Evolutionary conservation across 805 yeast genomes (phyloP).

Genomic region (Candida boidinii): DNA sequence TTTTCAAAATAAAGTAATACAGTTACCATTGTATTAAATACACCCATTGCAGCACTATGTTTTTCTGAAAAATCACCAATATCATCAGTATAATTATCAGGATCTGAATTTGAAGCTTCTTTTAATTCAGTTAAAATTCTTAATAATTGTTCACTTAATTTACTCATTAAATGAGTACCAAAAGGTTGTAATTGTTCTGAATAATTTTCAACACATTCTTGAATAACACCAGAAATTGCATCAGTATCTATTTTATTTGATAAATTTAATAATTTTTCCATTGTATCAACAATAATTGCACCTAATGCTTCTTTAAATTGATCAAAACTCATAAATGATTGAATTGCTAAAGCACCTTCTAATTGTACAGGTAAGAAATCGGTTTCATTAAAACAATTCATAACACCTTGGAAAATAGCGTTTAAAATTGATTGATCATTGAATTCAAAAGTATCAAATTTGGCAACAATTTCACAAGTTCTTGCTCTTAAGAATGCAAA

Average conservation of each 20-base stretch:
- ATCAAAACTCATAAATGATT: slow-evolving; percentile 59
- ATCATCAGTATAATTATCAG: slow-evolving; percentile 43
- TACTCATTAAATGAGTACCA: slow-evolving; percentile 55
- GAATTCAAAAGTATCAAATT: slow-evolving; percentile 56
- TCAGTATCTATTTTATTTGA: slow-evolving; percentile 84
- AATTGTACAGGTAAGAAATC: slow-evolving; percentile 66
- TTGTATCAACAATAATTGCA: slow-evolving; percentile 63
- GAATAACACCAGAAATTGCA: slow-evolving; percentile 83
- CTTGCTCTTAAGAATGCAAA: slow-evolving; percentile 69
- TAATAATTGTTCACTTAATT: slow-evolving; percentile 69
- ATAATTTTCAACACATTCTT: slow-evolving; percentile 86
- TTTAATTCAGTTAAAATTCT: slow-evolving; percentile 61
- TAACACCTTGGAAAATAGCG: slow-evolving; percentile 36
- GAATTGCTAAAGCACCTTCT: slow-evolving; percentile 80
- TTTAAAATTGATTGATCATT: slow-evolving; percentile 27
- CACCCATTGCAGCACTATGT: slow-evolving; percentile 78
- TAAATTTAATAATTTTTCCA: slow-evolving; percentile 68
- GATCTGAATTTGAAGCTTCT: slow-evolving; percentile 45
- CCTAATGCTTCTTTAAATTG: slow-evolving; percentile 64
- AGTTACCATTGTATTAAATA: slow-evolving; percentile 80
- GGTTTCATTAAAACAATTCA: slow-evolving; percentile 37
- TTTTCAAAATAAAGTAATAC: slow-evolving; percentile 83
- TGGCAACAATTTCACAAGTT: slow-evolving; percentile 56
- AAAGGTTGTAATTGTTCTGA: slow-evolving; percentile 88
- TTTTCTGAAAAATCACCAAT: slow-evolving; percentile 68